A percentile compares a stretch with the other conserved stretches of the same genome.
phyloP scores from a whole-genome alignment of 805 yeast genomes.

The Cyberlindnera amylophila region DNA sequence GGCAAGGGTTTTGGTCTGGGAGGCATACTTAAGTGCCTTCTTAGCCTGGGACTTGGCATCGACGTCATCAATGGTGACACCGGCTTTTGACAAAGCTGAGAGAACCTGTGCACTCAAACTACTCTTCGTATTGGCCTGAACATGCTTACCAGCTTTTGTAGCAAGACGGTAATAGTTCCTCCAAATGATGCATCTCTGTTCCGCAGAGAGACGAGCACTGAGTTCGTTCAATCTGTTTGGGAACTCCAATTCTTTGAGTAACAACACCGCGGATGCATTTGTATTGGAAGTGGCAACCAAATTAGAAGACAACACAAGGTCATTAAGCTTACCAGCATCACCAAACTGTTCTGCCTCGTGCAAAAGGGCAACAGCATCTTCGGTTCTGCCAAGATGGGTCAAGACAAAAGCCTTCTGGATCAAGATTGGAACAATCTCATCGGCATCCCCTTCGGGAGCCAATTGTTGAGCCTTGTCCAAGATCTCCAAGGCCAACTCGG shows the following conservation, averaged over 20 bases:
- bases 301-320: constrained; percentile 32
- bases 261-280: constrained; percentile 19
- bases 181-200: constrained; percentile 18
- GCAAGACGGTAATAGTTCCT: constrained; percentile 24
- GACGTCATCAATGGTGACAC: constrained; percentile 14
- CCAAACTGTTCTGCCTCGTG: constrained; percentile 25
- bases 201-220: constrained; percentile 21
- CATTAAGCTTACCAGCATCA: constrained; percentile 27
- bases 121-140: constrained; percentile 11
- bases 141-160: constrained; percentile 16
- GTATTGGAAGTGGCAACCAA: constrained; percentile 17
- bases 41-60: constrained; percentile 26
- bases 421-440: constrained; percentile 58
- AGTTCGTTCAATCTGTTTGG: constrained; percentile 23
- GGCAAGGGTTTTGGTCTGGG: constrained; percentile 29
- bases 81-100: constrained; percentile 14
- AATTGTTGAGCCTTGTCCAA: constrained; percentile 42
- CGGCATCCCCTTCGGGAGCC: constrained; percentile 37
- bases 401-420: constrained; percentile 57
- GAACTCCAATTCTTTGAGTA: constrained; percentile 32
- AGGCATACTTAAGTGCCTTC: constrained; percentile 33
- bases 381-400: constrained; percentile 37
- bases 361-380: constrained; percentile 36
- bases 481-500: constrained; percentile 36
- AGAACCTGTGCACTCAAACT: constrained; percentile 18